Percentiles rank a stretch among this genome's conserved stretches.
Conservation (phyloP, 768 basidiomycete species). For the Mycena pura region DNA sequence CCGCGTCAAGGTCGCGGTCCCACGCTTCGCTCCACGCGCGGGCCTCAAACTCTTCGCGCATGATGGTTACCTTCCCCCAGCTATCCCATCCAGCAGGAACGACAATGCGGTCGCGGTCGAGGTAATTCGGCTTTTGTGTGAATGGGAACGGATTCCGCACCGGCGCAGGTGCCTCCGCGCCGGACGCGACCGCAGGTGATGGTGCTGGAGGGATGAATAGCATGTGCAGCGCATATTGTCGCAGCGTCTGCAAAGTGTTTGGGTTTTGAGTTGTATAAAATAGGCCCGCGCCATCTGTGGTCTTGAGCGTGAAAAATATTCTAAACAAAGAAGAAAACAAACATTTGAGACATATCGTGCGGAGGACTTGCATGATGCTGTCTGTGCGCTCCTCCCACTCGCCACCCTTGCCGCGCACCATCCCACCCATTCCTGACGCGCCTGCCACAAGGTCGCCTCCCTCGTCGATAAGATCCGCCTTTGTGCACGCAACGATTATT, state of each 20-base stretch:
- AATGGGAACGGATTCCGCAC: conserved; percentile 87
- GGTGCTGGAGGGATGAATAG: conserved; percentile 82
- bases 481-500: conserved; percentile 89
- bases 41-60: conserved; percentile 92
- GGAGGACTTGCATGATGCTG: conserved; percentile 92
- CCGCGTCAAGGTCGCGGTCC: conserved; percentile 71
- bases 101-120: conserved; percentile 92
- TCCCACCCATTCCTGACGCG: conserved; percentile 83
- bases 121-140: conserved; percentile 83
- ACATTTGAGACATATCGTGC: conserved; percentile 94
- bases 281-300: conserved; percentile 84
- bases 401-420: conserved; percentile 90
- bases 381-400: conserved; percentile 97
- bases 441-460: conserved; percentile 75
- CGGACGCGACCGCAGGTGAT: conserved; percentile 64
- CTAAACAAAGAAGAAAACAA: conserved; percentile 38
- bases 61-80: conserved; percentile 92
- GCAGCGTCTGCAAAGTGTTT: conserved; percentile 72
- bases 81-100: conserved; percentile 98
- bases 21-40: conserved; percentile 80
- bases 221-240: conserved; percentile 84
- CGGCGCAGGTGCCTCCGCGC: conserved; percentile 70
- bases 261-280: conserved; percentile 92
- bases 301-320: not conserved
- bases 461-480: conserved; percentile 92